phyloP scores from a whole-genome alignment of 208 protist genomes.

The Trypanosoma caninum region DNA sequence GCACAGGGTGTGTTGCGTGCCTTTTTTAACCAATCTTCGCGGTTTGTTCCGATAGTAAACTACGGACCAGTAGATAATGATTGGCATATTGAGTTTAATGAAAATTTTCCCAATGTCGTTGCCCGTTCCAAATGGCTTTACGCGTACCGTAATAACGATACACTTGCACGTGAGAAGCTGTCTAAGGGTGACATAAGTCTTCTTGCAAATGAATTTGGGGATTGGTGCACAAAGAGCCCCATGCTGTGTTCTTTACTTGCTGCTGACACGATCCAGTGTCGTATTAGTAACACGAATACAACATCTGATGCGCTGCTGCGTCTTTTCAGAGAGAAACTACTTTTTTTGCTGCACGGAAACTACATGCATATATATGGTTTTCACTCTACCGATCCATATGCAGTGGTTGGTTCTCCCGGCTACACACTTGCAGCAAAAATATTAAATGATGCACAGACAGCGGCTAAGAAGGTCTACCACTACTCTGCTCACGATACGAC shows the following conservation, averaged over 20 bases:
- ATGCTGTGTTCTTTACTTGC: constrained; percentile 29
- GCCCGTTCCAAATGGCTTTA: constrained; percentile 15
- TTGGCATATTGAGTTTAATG: constrained; percentile 26
- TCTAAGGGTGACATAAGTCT: constrained; percentile 2
- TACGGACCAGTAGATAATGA: constrained; percentile 12
- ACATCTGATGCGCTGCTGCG: constrained; percentile 1
- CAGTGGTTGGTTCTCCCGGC: constrained; percentile 16
- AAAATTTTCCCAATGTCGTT: constrained; percentile 22
- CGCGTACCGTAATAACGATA: constrained; percentile 23
- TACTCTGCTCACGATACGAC: constrained; percentile 24
- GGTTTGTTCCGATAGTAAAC: constrained; percentile 18
- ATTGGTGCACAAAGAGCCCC: constrained; percentile 19
- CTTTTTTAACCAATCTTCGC: constrained; percentile 12
- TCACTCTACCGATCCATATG: constrained; percentile 17
- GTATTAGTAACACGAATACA: constrained; percentile 11
- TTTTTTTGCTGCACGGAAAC: constrained; percentile 12
- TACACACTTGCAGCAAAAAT: constrained; percentile 19
- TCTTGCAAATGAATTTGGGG: constrained; percentile 21
- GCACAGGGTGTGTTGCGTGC: constrained; percentile 11
- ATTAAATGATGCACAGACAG: constrained; percentile 12
- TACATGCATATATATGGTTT: constrained; percentile 18
- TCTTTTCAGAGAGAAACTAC: constrained; percentile 19
- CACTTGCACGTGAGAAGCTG: constrained; percentile 13
- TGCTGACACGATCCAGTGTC: constrained; percentile 20
- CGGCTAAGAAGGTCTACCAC: constrained; percentile 19